A percentile compares a stretch with the other conserved stretches of the same genome.
Evolutionary conservation across 2,329 filamentous ascomycete genomes (phyloP).

Genomic region (Graphium sp.): DNA sequence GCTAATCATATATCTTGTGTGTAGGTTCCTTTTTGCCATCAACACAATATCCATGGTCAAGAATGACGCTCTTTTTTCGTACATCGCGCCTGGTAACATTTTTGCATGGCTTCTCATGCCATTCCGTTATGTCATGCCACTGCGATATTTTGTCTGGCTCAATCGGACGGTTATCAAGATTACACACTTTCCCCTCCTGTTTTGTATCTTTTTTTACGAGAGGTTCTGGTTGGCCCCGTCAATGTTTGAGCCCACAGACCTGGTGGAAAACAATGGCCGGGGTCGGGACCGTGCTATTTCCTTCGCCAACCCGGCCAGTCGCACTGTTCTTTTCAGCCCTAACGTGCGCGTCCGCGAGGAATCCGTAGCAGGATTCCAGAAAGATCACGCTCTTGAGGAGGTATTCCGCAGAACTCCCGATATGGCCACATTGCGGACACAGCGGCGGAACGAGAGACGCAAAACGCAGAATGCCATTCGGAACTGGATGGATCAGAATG

Average conservation of each 20-base stretch:
- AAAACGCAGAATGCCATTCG: slow-evolving; percentile 71
- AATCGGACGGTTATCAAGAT: slow-evolving; percentile 86
- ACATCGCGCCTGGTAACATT: slow-evolving; percentile 81
- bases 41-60: slow-evolving; percentile 98
- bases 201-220: slow-evolving; percentile 79
- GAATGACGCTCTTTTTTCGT: slow-evolving; percentile 90
- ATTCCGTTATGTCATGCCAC: slow-evolving; percentile 61
- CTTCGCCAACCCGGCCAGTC: slow-evolving; percentile 36
- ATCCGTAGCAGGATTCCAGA: slow-evolving; percentile 75
- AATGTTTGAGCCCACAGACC: slow-evolving; percentile 68
- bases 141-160: slow-evolving; percentile 65
- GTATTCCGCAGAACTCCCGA: slow-evolving; percentile 68
- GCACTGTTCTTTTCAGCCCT: slow-evolving; percentile 56
- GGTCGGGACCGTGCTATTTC: slow-evolving; percentile 31
- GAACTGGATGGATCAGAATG: slow-evolving; percentile 73
- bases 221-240: slow-evolving; percentile 57
- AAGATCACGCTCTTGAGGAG: slow-evolving; percentile 79
- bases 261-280: slow-evolving; percentile 55
- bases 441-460: slow-evolving; percentile 44
- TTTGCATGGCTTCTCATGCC: slow-evolving; percentile 82
- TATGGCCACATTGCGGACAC: slow-evolving; percentile 39
- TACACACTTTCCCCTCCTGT: slow-evolving; percentile 77
- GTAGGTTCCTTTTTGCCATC: slow-evolving; percentile 74
- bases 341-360: slow-evolving; percentile 61
- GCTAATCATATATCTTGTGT: slow-evolving; percentile 4